Conservation (phyloP, 148 eudicot genomes). For the Suaeda aralocaspica region DNA sequence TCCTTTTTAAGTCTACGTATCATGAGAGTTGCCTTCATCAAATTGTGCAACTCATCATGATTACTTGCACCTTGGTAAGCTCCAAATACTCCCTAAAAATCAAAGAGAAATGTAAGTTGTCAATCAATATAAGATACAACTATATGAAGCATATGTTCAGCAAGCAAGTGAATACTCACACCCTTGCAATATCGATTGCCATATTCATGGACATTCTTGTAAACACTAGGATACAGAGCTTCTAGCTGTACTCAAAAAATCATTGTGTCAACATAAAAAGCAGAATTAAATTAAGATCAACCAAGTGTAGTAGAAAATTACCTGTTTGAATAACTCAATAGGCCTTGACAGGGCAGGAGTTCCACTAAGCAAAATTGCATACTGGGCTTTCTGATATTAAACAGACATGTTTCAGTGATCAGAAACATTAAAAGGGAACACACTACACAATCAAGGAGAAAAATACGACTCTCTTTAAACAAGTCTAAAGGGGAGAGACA, state of each 20-base stretch:
- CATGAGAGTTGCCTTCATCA: conserved; percentile 94
- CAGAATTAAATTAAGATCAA: conserved; percentile 1
- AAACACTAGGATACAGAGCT: conserved; percentile 87
- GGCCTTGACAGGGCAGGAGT: conserved; percentile 99
- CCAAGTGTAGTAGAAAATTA: conserved; percentile 14
- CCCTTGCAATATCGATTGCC: conserved; percentile 98
- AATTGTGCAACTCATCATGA: conserved; percentile 90
- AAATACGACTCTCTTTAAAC: neutral
- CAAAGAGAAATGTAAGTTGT: neutral
- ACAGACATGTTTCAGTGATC: conserved; percentile 10
- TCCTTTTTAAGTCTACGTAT: conserved; percentile 96
- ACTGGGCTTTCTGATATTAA: conserved; percentile 75
- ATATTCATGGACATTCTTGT: conserved; percentile 84
- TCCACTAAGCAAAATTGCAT: conserved; percentile 83
- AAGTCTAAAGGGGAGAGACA: conserved; percentile 14
- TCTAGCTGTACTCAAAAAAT: conserved; percentile 50
- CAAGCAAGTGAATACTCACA: conserved; percentile 47
- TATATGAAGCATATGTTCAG: neutral
- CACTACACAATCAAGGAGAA: neutral
- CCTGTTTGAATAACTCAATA: conserved; percentile 92
- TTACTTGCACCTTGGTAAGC: conserved; percentile 95
- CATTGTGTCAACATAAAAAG: neutral
- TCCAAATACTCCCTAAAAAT: conserved; percentile 76
- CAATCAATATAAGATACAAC: conserved; percentile 7
- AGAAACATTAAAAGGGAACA: neutral